phyloP scores from a whole-genome alignment of 169 alveolate species.

The Cryptosporidium andersoni region DNA sequence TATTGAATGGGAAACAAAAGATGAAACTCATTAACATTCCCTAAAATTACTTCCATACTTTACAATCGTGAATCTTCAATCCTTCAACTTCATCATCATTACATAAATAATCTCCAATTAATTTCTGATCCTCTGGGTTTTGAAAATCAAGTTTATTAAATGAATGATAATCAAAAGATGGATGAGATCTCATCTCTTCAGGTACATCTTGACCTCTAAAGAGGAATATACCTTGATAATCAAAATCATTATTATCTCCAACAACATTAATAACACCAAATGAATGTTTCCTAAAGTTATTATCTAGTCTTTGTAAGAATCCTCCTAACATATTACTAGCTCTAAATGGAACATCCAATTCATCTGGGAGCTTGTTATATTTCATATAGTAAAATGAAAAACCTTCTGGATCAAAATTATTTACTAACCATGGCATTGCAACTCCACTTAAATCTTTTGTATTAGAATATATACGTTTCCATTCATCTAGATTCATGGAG shows the following conservation, averaged over 20 bases:
- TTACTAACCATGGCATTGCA: constrained; percentile 89
- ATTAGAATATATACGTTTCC: constrained; percentile 94
- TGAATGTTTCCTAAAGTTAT: constrained; percentile 89
- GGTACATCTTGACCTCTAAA: constrained; percentile 94
- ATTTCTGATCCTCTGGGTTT: constrained; percentile 84
- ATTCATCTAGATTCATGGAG: constrained; percentile 87
- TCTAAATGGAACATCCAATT: constrained; percentile 87
- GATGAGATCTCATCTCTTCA: constrained; percentile 90
- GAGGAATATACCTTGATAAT: constrained; percentile 95
- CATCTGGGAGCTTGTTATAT: constrained; percentile 94
- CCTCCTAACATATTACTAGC: constrained; percentile 93
- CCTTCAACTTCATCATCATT: constrained; percentile 89
- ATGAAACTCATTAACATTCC: background rate
- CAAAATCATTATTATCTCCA: constrained; percentile 91
- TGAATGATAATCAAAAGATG: constrained; percentile 93
- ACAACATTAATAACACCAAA: constrained; percentile 93
- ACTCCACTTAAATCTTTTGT: constrained; percentile 85
- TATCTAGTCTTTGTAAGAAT: constrained; percentile 92
- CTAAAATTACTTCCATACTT: constrained; percentile 84
- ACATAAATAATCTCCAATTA: constrained; percentile 92
- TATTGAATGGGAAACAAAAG: constrained; percentile 10
- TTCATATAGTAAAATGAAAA: constrained; percentile 90
- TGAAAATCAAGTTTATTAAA: constrained; percentile 84
- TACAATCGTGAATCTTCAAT: constrained; percentile 81
- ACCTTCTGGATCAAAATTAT: constrained; percentile 86